phyloP scores from a whole-genome alignment of 768 basidiomycete genomes.

The Trametes gibbosa region DNA sequence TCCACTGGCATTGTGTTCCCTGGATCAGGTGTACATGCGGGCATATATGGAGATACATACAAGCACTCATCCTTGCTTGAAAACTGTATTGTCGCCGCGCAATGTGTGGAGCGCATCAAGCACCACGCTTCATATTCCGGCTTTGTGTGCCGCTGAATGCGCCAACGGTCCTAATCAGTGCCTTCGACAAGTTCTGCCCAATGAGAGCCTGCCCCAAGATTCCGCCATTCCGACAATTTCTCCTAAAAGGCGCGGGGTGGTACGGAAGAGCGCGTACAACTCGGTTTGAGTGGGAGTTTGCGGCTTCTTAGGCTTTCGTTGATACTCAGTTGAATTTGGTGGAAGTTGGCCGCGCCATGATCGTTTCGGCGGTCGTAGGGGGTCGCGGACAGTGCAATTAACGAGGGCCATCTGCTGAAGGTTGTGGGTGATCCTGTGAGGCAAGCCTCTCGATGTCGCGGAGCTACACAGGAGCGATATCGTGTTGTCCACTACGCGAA shows the following conservation, averaged over 20 bases:
- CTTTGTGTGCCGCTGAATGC: not conserved
- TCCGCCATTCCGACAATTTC: conserved; percentile 61
- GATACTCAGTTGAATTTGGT: conserved; percentile 7
- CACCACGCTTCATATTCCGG: not conserved
- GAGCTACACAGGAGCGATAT: conserved; percentile 60
- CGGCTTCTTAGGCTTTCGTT: conserved; percentile 11
- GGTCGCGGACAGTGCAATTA: conserved; percentile 12
- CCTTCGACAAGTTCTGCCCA: conserved; percentile 43
- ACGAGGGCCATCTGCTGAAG: conserved; percentile 40
- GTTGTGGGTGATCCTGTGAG: conserved; percentile 60
- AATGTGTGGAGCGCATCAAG: too few species aligned
- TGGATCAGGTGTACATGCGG: too few species aligned
- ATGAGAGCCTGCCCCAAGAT: conserved; percentile 44
- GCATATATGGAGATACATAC: too few species aligned
- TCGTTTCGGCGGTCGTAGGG: not conserved
- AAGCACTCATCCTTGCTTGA: too few species aligned
- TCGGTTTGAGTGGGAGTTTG: conserved; percentile 17
- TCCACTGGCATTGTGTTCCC: too few species aligned
- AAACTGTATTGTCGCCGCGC: too few species aligned
- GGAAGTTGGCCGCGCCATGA: conserved; percentile 16
- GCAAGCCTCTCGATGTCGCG: conserved; percentile 57
- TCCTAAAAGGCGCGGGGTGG: conserved; percentile 46
- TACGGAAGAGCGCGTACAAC: conserved; percentile 31
- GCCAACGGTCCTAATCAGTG: not conserved
- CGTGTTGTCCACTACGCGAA: conserved; percentile 60